Base-by-base conservation (phyloP, 768 basidiomycete species). In the Psilocybe azurescens region DNA sequence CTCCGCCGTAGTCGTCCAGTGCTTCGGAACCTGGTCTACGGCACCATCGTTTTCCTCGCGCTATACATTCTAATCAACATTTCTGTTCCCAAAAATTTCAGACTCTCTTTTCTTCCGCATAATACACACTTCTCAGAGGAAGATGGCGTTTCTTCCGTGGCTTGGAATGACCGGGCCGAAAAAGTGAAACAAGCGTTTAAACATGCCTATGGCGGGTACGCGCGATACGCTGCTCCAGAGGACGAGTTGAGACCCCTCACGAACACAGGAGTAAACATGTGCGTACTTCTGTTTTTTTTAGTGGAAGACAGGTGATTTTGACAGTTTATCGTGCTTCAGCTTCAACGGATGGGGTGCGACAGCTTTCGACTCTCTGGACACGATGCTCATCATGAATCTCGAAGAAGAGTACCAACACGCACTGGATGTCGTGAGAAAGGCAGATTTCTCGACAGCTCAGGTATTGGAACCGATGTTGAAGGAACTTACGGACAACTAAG, bases 331-430 rank as follows among this genome's bases (percentile, higher is more conserved):
- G 16, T 41, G 28, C 11, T 18, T 61, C 48, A 92, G 90, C 62
- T 90, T 92, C 72, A 93, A 93, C 69, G 89, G 89, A 6, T 94
- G 91, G 91, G 89, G 88, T 24, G 81, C 91, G 1, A 89, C 91
- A 4, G 80, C 86, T 49, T 83, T 94, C 53, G 95, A 97, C 69
- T 86, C 93, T 5, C 80, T 97, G 5, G 94, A 96, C 69, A 94
- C 93, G 0, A 88, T 97, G 82, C 78, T 91, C 39, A 77, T 98
- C 29, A 89, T 97, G 87, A 91, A 81, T 11, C 78, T 95, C 5
- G 70, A 86, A 9, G 82, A 86, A 2, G 91, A 96, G 70, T 96
- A 89, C 69, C 59, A 75, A 10, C 80, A 87, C 5, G 90, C 90
- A 0, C 69, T 93, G 3, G 78, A 83, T 14, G 78, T 84, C 20